Evolutionary conservation across 169 alveolate species (phyloP), one percentile per base, ranked within the genome.

Genomic region (Cryptosporidium sp.): DNA sequence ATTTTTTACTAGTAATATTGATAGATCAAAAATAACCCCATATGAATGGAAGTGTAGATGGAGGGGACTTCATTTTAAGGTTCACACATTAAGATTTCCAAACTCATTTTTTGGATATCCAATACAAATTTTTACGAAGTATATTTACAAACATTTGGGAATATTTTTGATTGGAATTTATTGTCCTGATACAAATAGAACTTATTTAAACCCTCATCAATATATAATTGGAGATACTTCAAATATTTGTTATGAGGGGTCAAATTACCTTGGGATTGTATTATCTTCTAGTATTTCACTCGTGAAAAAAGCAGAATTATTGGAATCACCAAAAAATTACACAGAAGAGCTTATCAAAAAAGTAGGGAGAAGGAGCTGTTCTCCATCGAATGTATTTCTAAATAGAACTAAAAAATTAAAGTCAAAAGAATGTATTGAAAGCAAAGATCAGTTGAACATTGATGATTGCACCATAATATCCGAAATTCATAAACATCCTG

Each of bases 11-110:
- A 48, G 84, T 23, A 35, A 70, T 26, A 31, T 48, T 7, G 84
- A 48, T 48, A 70, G 39, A 31, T 70, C 84, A 43, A 31, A n/a
- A 23, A 70, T 70, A 10, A 70, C 68, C 18, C 68, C 84, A 23
- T 45, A 43, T 21, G 84, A 70, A 43, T 70, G 84, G 84, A 39
- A 70, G 21, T 70, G 84, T 31, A 70, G 84, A 26, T 70, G 84
- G 84, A 70, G 84, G 5, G 84, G 84, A 7, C 41, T 70, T 2
- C 84, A 70, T 70, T 70, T 70, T 50, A 70, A 70, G 41, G 84
- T 70, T 70, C 18, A 70, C 23, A 70, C 84, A 70, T 70, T 70
- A n/a, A 39, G 43, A 70, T 70, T 70, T 23, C 84, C 84, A 14
- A 45, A 10, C 8, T 70, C 84, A 9, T 70, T 70, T 31, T 26